Evolutionary conservation across 352 stramenopile species (phyloP).

Genomic region (Phytophthora meadii): DNA sequence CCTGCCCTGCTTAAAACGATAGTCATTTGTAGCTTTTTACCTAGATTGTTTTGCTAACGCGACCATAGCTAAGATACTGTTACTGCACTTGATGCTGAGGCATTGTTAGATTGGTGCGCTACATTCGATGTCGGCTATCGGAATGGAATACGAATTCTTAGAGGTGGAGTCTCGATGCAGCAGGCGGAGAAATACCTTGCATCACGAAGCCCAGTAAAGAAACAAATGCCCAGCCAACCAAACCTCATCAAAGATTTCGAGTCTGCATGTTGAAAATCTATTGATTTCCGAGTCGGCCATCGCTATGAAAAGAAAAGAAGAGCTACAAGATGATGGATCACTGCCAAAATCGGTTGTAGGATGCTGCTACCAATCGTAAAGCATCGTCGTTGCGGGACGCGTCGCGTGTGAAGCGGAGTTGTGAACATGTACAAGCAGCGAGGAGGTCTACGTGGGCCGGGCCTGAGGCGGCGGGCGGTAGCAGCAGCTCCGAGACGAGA

Average conservation of each 20-base stretch:
- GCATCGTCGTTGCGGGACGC: conserved; percentile 48
- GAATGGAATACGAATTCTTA: too few species aligned
- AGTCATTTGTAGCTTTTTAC: too few species aligned
- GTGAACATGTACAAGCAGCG: conserved; percentile 26
- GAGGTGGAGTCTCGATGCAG: too few species aligned
- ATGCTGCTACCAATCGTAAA: conserved; percentile 57
- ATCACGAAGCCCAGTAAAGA: background rate
- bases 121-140: too few species aligned
- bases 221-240: background rate
- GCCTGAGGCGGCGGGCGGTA: conserved; percentile 7
- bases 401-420: conserved; percentile 26
- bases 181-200: too few species aligned
- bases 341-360: conserved; percentile 50
- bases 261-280: conserved; percentile 35
- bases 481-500: conserved; percentile 11
- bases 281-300: conserved; percentile 30
- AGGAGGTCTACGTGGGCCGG: conserved; percentile 32
- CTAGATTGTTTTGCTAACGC: too few species aligned
- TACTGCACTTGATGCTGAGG: too few species aligned
- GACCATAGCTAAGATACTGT: too few species aligned
- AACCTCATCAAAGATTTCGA: background rate
- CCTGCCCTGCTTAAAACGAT: background rate
- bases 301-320: conserved; percentile 16
- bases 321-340: conserved; percentile 47
- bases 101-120: too few species aligned